Conservation (phyloP, 2,329 filamentous ascomycete genomes). For the Talaromyces pinophilus region DNA sequence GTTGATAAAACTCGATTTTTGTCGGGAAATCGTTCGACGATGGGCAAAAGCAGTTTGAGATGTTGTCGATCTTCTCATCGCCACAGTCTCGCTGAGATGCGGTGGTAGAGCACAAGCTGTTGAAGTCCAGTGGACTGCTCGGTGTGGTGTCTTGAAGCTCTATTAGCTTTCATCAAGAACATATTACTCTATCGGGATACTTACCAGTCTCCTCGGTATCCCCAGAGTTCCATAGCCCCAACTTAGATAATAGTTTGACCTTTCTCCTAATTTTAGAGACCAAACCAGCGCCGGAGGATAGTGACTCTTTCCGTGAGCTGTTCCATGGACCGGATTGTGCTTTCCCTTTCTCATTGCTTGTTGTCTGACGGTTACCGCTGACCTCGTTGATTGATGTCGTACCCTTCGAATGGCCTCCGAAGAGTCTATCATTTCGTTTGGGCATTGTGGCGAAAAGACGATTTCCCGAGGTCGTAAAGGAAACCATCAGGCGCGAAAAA, state of each 20-base stretch:
- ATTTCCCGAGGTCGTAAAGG: neutral
- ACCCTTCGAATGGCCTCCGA: slow-evolving; percentile 32
- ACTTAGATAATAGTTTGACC: slow-evolving; percentile 40
- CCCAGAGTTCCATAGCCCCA: slow-evolving; percentile 32
- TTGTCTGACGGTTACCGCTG: slow-evolving; percentile 24
- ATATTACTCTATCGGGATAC: neutral
- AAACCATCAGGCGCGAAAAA: neutral
- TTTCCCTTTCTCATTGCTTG: slow-evolving; percentile 26
- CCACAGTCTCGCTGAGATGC: neutral
- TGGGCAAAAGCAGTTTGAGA: neutral
- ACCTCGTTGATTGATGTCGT: slow-evolving; percentile 28
- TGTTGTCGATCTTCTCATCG: neutral
- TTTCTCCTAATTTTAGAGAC: slow-evolving; percentile 35
- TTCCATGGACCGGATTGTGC: slow-evolving; percentile 27
- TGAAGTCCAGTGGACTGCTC: neutral
- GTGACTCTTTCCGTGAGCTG: neutral
- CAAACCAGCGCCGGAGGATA: neutral
- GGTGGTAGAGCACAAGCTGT: neutral
- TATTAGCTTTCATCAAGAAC: neutral
- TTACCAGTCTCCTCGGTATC: slow-evolving; percentile 7
- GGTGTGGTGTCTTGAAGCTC: neutral
- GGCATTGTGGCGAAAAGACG: slow-evolving; percentile 2
- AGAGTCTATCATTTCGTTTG: slow-evolving; percentile 27
- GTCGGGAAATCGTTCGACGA: neutral
- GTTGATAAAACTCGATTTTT: neutral